Base-by-base conservation (phyloP, 2,329 filamentous ascomycete species). In the Colletotrichum trifolii region DNA sequence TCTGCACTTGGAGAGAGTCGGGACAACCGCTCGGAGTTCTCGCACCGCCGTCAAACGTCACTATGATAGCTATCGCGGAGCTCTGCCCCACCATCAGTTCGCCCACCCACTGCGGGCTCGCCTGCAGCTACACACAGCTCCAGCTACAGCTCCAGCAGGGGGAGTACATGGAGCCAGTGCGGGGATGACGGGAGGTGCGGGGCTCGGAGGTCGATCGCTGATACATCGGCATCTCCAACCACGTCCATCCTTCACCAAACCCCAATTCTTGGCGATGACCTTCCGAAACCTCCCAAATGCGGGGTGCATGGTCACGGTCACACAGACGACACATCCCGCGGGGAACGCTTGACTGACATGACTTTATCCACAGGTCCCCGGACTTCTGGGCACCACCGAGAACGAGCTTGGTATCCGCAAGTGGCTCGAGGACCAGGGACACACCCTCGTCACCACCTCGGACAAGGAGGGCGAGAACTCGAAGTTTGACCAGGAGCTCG, bases 391-490 rank as follows among this genome's bases (percentile, higher is more conserved):
- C 75, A 97, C 96, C 69, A 97, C 94, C 53, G 93, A 99, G 87
- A 98, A 98, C 81, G 96, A 99, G 87, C 93, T 99, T 68, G 96
- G 96, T 73, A 85, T 99, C 77, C 89, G 96, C 77, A 94, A 96
- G 83, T 99, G 96, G 95, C 90, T 99, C 73, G 96, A 98, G 86
- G 92, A 95, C 68, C 91, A 96, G 80, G 96, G 96, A 74, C 96
- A 99, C 88, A 96, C 93, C 69, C 89, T 99, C 68, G 88, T 99
- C 73, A 99, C 96, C 74, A 99, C 96, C 70, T 97, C 94, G 49
- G 93, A 97, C 86, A 99, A 99, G 86, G 96, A 99, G 73, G 91
- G 93, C 71, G 91, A 93, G 83, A 87, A 91, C 86, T 98, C 95
- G 67, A 91, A 87, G 71, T 98, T 99, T 64, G 96, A 98, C 82